Percentiles rank a stretch among this genome's conserved stretches.
Evolutionary conservation across 352 stramenopile species (phyloP).

Genomic region (Phytophthora litchii): DNA sequence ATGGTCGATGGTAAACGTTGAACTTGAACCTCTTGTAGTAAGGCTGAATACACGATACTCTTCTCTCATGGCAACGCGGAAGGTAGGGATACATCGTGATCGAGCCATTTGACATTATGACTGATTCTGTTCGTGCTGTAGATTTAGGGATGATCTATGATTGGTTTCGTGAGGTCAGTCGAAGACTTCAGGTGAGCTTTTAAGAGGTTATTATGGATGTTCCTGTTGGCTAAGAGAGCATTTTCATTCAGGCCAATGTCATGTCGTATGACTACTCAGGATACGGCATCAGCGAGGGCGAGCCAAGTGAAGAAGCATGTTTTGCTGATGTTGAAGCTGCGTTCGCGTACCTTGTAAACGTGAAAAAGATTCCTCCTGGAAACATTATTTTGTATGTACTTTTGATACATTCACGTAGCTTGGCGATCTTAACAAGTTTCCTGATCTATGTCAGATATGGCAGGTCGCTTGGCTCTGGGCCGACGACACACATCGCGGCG

Average conservation of each 20-base stretch:
- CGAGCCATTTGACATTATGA: not conserved
- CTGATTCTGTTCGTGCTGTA: conserved; percentile 20
- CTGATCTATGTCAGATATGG: conserved; percentile 67
- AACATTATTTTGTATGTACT: conserved; percentile 95
- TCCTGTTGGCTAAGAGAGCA: conserved; percentile 5
- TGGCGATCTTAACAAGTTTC: not conserved
- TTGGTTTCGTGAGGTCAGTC: conserved; percentile 95
- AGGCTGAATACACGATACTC: conserved; percentile 94
- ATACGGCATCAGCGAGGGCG: conserved; percentile 96
- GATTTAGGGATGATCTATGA: conserved; percentile 98
- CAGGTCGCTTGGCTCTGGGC: conserved; percentile 91
- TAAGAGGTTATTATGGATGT: not conserved
- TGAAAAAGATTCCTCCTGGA: conserved; percentile 90
- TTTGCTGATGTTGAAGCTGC: conserved; percentile 96
- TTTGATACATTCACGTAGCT: not conserved
- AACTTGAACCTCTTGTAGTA: conserved; percentile 41
- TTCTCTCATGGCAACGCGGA: conserved; percentile 98
- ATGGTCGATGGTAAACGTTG: conserved; percentile 22
- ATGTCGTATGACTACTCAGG: conserved; percentile 97
- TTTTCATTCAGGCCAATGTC: conserved; percentile 69
- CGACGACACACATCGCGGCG: conserved; percentile 96
- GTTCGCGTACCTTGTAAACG: conserved; percentile 94
- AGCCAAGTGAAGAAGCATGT: conserved; percentile 93
- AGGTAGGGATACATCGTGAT: conserved; percentile 41
- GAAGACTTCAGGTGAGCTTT: conserved; percentile 63